A percentile compares a stretch with the other conserved stretches of the same genome.
Evolutionary conservation across 2,329 filamentous ascomycete species (phyloP).

Genomic region (Gremmenia infestans): DNA sequence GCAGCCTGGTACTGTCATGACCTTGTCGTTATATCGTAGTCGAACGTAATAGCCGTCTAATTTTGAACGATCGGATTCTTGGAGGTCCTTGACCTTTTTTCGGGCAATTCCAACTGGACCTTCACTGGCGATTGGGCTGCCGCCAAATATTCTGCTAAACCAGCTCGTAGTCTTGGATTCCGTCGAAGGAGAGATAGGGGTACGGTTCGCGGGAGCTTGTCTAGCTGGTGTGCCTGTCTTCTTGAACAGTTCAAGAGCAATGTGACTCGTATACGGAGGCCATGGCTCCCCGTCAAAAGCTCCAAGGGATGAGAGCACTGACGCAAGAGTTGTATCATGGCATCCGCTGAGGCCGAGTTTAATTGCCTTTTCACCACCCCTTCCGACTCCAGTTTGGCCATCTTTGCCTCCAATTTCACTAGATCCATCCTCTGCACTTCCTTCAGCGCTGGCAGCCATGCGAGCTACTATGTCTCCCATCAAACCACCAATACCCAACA

Average conservation of each 20-base stretch:
- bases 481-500: slow-evolving; percentile 77
- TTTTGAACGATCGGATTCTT: slow-evolving; percentile 49
- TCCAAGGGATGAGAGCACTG: slow-evolving; percentile 70
- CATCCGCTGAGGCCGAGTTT: slow-evolving; percentile 80
- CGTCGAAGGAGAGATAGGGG: background rate
- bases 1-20: slow-evolving; percentile 80
- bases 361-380: slow-evolving; percentile 48
- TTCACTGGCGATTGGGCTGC: slow-evolving; percentile 17
- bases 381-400: slow-evolving; percentile 35
- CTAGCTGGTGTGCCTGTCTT: slow-evolving; percentile 33
- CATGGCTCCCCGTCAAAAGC: slow-evolving; percentile 69
- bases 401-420: slow-evolving; percentile 41
- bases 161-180: slow-evolving; percentile 17
- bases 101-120: slow-evolving; percentile 51
- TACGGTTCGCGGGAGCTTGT: slow-evolving; percentile 18
- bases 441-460: slow-evolving; percentile 65
- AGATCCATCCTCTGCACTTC: slow-evolving; percentile 46
- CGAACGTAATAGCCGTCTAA: slow-evolving; percentile 81
- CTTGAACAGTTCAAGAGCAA: slow-evolving; percentile 86
- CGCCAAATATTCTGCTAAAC: slow-evolving; percentile 24
- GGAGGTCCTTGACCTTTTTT: slow-evolving; percentile 52
- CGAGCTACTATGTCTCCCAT: slow-evolving; percentile 77
- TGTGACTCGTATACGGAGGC: slow-evolving; percentile 90
- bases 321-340: slow-evolving; percentile 90
- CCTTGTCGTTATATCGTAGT: slow-evolving; percentile 82